Conservation (phyloP, 495 filamentous ascomycete species). For the Hypoxylon lienhwacheense region DNA sequence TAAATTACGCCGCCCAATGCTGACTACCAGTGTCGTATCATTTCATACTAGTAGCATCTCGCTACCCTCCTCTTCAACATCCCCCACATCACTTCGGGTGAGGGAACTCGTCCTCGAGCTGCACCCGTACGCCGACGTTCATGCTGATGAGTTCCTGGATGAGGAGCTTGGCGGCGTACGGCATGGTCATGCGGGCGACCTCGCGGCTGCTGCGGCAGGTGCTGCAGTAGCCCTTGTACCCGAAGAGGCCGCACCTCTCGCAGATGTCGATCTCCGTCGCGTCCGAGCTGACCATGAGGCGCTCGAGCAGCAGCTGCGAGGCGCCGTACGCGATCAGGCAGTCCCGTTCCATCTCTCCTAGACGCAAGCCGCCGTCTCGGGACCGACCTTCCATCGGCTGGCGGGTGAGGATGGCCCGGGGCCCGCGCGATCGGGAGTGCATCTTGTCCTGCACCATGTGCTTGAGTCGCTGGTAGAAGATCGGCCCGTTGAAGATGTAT, state of each 20-base stretch:
- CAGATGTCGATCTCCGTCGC: conserved; percentile 90
- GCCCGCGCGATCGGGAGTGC: conserved; percentile 90
- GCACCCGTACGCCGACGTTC: conserved; percentile 87
- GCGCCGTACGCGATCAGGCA: conserved; percentile 96
- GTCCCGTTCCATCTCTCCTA: conserved; percentile 99
- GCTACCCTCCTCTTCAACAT: neutral
- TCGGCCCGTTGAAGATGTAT: conserved; percentile 97
- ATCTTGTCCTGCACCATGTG: conserved; percentile 99
- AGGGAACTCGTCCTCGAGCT: conserved; percentile 90
- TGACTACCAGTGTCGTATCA: too few species aligned
- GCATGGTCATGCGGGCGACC: conserved; percentile 89
- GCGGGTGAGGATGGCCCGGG: conserved; percentile 86
- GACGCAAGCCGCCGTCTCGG: conserved; percentile 84
- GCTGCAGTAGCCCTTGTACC: conserved; percentile 89
- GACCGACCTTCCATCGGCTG: conserved; percentile 97
- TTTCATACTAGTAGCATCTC: conserved; percentile 3
- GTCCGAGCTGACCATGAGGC: conserved; percentile 92
- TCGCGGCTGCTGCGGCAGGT: conserved; percentile 79
- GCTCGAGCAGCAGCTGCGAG: conserved; percentile 87
- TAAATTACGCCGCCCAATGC: conserved; percentile 36
- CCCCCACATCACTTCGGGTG: conserved; percentile 41
- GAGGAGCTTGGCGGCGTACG: conserved; percentile 97
- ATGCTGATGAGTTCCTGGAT: conserved; percentile 97
- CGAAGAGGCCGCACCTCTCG: conserved; percentile 89
- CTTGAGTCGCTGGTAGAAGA: conserved; percentile 99